phyloP scores from a whole-genome alignment of 805 yeast species.

The Candida dajiaensis region DNA sequence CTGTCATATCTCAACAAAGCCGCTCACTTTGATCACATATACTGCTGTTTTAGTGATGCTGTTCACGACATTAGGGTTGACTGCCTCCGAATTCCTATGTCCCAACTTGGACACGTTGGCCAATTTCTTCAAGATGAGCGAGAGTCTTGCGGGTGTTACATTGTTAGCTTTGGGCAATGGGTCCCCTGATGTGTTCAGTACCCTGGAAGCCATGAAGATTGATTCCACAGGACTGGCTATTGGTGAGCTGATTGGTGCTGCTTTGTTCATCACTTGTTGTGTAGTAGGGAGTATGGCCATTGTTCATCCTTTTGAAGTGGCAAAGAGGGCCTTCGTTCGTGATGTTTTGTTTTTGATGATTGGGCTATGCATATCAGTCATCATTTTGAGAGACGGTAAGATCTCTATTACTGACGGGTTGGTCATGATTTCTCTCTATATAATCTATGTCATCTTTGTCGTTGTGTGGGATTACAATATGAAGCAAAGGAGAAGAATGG shows the following conservation, averaged over 20 bases:
- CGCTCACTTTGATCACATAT: constrained; percentile 5
- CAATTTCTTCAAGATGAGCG: constrained; percentile 56
- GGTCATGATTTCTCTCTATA: constrained; percentile 50
- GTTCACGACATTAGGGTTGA: constrained; percentile 66
- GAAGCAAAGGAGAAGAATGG: constrained; percentile 12
- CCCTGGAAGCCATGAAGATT: constrained; percentile 72
- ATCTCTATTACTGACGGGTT: constrained; percentile 53
- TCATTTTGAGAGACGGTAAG: constrained; percentile 51
- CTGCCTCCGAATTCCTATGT: constrained; percentile 80
- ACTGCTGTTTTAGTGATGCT: constrained; percentile 27
- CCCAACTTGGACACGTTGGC: constrained; percentile 76
- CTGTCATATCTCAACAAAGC: constrained; percentile 8
- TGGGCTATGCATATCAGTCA: constrained; percentile 39
- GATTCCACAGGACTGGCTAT: constrained; percentile 73
- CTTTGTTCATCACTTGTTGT: constrained; percentile 76
- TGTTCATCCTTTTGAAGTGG: constrained; percentile 62
- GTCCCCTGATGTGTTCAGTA: constrained; percentile 82
- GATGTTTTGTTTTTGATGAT: constrained; percentile 57
- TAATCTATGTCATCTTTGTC: constrained; percentile 49
- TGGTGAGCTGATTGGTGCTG: constrained; percentile 90
- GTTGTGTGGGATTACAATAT: constrained; percentile 23
- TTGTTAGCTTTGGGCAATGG: constrained; percentile 90
- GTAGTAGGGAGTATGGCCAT: constrained; percentile 79
- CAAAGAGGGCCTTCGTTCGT: constrained; percentile 21
- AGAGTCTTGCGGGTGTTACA: constrained; percentile 81